Conservation (phyloP, 2,329 filamentous ascomycete genomes). For the Claviceps paspali region DNA sequence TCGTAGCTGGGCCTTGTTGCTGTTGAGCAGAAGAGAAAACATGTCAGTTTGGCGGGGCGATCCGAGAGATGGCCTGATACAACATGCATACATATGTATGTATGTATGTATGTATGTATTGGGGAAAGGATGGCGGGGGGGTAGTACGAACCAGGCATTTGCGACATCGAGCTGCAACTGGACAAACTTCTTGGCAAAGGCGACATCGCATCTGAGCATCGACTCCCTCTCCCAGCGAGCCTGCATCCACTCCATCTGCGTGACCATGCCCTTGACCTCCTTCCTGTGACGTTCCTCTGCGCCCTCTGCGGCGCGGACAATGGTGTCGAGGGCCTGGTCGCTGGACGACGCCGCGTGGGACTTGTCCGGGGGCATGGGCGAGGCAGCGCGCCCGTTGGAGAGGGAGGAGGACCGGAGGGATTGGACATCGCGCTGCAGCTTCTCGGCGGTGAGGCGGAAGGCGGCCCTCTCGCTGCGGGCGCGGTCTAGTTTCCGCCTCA, state of each 20-base stretch:
- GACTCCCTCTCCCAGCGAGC: slow-evolving; percentile 69
- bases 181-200: slow-evolving; percentile 78
- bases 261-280: slow-evolving; percentile 66
- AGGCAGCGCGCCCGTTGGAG: slow-evolving; percentile 7
- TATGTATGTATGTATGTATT: too few relatives aligned
- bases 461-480: slow-evolving; percentile 49
- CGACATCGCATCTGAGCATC: slow-evolving; percentile 62
- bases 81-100: too few relatives aligned
- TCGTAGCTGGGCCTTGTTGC: slow-evolving; percentile 81
- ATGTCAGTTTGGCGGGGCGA: slow-evolving; percentile 1
- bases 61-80: too few relatives aligned
- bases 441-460: slow-evolving; percentile 38
- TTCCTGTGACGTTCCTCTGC: slow-evolving; percentile 56
- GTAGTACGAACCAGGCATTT: slow-evolving; percentile 67
- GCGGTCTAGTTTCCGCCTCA: slow-evolving; percentile 54
- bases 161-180: slow-evolving; percentile 66
- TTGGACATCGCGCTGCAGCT: slow-evolving; percentile 36
- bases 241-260: slow-evolving; percentile 85
- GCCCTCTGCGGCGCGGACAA: slow-evolving; percentile 40
- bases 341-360: neutral
- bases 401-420: slow-evolving; percentile 26
- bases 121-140: neutral
- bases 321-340: slow-evolving; percentile 40
- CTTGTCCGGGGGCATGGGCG: slow-evolving; percentile 20
- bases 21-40: slow-evolving; percentile 21